Conservation (phyloP, 257 asterid genomes). For the Leptodermis oblonga region DNA sequence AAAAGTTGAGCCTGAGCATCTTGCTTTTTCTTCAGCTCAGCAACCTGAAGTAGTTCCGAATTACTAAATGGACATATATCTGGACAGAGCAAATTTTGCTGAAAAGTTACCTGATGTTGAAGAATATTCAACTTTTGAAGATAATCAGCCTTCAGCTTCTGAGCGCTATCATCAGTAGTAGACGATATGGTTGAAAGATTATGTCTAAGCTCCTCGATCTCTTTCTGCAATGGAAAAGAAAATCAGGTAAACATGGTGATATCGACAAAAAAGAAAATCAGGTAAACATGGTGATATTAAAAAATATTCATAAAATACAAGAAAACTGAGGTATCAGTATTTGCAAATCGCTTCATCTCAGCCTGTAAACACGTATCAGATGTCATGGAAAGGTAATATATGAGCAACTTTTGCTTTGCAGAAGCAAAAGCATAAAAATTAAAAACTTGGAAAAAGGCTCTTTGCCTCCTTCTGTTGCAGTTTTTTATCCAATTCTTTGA, state of each 20-base stretch:
- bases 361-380: slow-evolving; percentile 42
- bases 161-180: slow-evolving; percentile 88
- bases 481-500: slow-evolving; percentile 79
- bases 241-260: too few relatives aligned
- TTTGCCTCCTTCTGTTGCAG: slow-evolving; percentile 95
- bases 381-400: not conserved
- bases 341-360: slow-evolving; percentile 73
- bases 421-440: not conserved
- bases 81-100: slow-evolving; percentile 4
- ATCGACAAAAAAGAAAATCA: too few relatives aligned
- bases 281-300: slow-evolving; percentile 5
- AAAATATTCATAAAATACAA: not conserved
- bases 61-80: slow-evolving; percentile 15
- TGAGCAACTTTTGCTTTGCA: slow-evolving; percentile 1
- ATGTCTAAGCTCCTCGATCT: slow-evolving; percentile 74
- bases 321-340: slow-evolving; percentile 58
- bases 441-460: not conserved
- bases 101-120: slow-evolving; percentile 65
- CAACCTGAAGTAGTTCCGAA: slow-evolving; percentile 51
- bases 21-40: slow-evolving; percentile 88
- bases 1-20: slow-evolving; percentile 96
- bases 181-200: slow-evolving; percentile 64
- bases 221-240: slow-evolving; percentile 53
- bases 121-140: slow-evolving; percentile 88
- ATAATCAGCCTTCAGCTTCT: slow-evolving; percentile 84